A percentile compares a stretch with the other conserved stretches of the same genome.
These are phyloP conservation scores for Dactylellina cionopaga DNA, from an alignment of 2,329 filamentous ascomycete species.

Conservation along the genomic window DNA sequence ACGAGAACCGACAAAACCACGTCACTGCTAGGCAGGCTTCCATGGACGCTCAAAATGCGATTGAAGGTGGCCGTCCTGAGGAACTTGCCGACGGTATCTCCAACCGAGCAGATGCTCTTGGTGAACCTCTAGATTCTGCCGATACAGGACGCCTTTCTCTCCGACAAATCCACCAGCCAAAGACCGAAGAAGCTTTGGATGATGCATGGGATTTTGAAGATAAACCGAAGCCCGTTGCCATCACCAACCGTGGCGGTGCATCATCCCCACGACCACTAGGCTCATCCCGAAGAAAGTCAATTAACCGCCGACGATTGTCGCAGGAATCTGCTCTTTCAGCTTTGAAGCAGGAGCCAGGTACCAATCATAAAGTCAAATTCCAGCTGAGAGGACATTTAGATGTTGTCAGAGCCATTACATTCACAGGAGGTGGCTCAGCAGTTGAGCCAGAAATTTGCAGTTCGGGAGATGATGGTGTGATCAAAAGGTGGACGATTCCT, in stretches of 20 bases:
- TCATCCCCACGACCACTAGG: constrained; percentile 61
- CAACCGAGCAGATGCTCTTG: constrained; percentile 70
- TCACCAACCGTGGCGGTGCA: too few relatives aligned
- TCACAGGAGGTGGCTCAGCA: constrained; percentile 93
- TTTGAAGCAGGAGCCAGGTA: constrained; percentile 70
- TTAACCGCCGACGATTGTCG: constrained; percentile 74
- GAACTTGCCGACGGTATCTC: constrained; percentile 69
- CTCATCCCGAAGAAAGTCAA: constrained; percentile 82
- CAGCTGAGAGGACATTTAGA: constrained; percentile 91
- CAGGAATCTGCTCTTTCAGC: constrained; percentile 64
- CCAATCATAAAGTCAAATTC: constrained; percentile 90
- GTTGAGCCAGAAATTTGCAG: constrained; percentile 97
- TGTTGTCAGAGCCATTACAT: constrained; percentile 92
- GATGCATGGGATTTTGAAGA: constrained; percentile 94
- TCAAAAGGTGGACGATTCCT: constrained; percentile 97
- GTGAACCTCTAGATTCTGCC: constrained; percentile 65
- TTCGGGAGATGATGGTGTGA: constrained; percentile 90
- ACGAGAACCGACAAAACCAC: constrained; percentile 40
- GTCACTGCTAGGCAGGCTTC: constrained; percentile 11
- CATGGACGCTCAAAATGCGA: constrained; percentile 23
- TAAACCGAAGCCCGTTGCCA: constrained; percentile 73
- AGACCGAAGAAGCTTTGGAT: constrained; percentile 63
- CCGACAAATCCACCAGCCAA: constrained; percentile 86
- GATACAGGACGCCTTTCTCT: constrained; percentile 70
- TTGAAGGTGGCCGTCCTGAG: constrained; percentile 59